Evolutionary conservation across 257 asterid species (phyloP), one percentile per base, ranked within the genome.

Genomic region (Solanum arcanum): DNA sequence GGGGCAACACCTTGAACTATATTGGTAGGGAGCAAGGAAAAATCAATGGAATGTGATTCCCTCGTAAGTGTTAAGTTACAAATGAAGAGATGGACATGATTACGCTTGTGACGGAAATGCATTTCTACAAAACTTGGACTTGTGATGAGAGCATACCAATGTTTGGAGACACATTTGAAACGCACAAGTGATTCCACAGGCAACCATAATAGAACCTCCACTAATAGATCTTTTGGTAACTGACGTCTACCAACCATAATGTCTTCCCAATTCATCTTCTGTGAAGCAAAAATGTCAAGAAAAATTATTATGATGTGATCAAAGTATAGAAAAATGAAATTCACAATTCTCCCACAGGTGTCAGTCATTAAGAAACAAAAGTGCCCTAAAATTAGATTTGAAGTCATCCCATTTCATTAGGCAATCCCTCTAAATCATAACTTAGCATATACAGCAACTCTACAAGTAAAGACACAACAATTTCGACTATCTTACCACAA

Each of bases 161-260:
- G 87, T 80, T 89, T 92, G 92, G 90, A 90, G 56, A 91, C 92
- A 21, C 89, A 90, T 68, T 92, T 92, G 82, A 78, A 92, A 83
- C 41, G 91, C 84, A 75, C 18, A 41, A 92, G 86, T 82, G 87
- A 49, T 85, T 89, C 90, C 83, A 91, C 93, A 3, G 92, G 88
- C 88, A 90, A 86, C 88, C 92, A 70, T 70, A 89, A 49, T n/a
- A 91, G 76, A 72, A 91, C 89, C 44, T 90, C 92, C 62, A 66
- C 13, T 56, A 92, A 47, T n/a, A 86, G 64, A 68, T 91, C 95
- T 73, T 87, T 88, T 4, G 90, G 90, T 42, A 90, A 73, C 85
- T 82, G 56, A 44, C 72, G 62, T 14, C n/a, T 12, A 27, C 37
- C 62, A 77, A 6, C 83, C 83, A 77, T 42, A 42, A 46, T 42